phyloP scores from a whole-genome alignment of 257 asterid genomes.

The Oldenlandia corymbosa region DNA sequence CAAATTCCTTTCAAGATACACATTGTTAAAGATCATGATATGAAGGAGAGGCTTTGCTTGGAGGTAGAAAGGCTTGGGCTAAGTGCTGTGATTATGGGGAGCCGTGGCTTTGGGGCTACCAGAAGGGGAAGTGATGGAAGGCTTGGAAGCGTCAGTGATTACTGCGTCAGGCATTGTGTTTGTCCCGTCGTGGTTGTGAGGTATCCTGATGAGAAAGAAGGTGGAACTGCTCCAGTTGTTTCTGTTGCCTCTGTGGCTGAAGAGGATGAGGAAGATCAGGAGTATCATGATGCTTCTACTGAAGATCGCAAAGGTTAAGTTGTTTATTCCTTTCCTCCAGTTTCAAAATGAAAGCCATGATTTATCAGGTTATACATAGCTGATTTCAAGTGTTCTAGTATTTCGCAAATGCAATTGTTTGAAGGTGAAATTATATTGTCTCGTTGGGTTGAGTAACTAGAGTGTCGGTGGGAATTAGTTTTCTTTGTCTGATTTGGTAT shows the following conservation, averaged over 20 bases:
- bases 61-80: conserved; percentile 90
- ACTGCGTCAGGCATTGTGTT: conserved; percentile 92
- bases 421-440: not conserved
- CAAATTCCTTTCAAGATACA: conserved; percentile 81
- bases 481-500: not conserved
- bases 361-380: not conserved
- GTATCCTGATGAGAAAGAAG: conserved; percentile 65
- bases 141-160: conserved; percentile 94
- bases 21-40: conserved; percentile 87
- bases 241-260: conserved; percentile 57
- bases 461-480: not conserved
- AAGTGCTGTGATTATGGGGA: conserved; percentile 85
- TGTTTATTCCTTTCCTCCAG: not conserved
- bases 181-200: conserved; percentile 92
- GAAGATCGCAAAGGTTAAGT: conserved; percentile 62
- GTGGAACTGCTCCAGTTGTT: conserved; percentile 38
- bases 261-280: conserved; percentile 62
- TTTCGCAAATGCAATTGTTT: not conserved
- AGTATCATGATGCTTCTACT: conserved; percentile 63
- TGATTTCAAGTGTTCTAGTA: not conserved
- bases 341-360: not conserved
- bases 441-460: not conserved
- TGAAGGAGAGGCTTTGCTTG: conserved; percentile 80
- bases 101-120: conserved; percentile 82
- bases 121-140: conserved; percentile 68